Base-by-base conservation (phyloP, 805 yeast species). In the Limtongia smithiae region DNA sequence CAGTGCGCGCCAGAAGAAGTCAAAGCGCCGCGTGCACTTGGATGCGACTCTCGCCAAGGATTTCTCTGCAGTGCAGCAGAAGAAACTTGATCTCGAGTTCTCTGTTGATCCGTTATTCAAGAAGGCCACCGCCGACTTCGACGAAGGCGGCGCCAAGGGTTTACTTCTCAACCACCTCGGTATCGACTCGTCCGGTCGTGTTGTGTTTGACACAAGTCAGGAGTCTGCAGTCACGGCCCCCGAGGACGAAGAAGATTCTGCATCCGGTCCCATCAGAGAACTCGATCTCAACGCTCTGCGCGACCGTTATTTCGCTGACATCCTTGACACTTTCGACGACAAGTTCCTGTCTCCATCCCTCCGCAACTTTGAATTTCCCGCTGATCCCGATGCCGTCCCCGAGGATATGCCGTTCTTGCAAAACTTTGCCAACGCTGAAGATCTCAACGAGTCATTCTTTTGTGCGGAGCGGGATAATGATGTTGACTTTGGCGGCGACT, bases 331-430 rank as follows among this genome's bases (percentile, higher is more conserved):
- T 18, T 41, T 57, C 21, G 65, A 60, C 28, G 24, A 44, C 12
- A 45, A 56, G 39, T 59, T 58, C 37, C 70, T 89, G 1, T 85
- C 95, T 57, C 91, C 94, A 0, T 85, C 95, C 0, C 70, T 86
- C 55, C 72, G 68, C 6, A 81, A 81, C 50, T 57, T 57, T 25
- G 55, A 57, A 20, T 49, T 57, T 27, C 52, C 51, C 4, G 50
- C 37, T 4, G 51, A 55, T 17, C 25, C 48, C 9, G 44, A 47
- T 25, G 31, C 41, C 11, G 51, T 48, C 9, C 55, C 57, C 12
- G 20, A 33, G n/a, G 46, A 50, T 17, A 37, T 56, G 15, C 53
- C 59, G 12, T 55, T 51, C 28, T 34, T 56, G 17, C 33, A 35
- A 9, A 33, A 40, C 12, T 39, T 30, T 15, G 71, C 69, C 18